Evolutionary conservation across 2,329 filamentous ascomycete species (phyloP), one percentile per base, ranked within the genome.

Genomic region (Pseudovirgaria hyperparasitica): DNA sequence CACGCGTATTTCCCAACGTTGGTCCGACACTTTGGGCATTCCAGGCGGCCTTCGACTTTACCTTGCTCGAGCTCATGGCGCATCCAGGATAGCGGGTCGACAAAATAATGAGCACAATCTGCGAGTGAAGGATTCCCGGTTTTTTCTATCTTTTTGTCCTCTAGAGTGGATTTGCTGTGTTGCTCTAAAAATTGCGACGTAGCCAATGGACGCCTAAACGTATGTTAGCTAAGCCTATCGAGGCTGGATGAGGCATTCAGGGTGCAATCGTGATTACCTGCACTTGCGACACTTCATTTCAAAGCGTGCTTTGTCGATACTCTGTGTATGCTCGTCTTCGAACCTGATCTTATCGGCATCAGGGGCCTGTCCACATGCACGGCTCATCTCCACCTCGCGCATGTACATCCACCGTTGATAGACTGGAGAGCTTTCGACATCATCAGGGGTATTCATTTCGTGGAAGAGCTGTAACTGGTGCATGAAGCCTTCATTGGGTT

Each of bases 51-150:
- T 33, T 86, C 82, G 14, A 96, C 65, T 34, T 76, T 72, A 16
- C 82, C 85, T 43, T 80, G 70, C 42, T 86, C 80, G n/a, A 98
- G 71, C 43, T 77, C 76, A 1, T 75, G 62, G 5, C 81, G 74
- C 90, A 98, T 98, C 90, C 90, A 98, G 9, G 82, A 82, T 18
- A 98, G 62, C 1, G 90, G 84, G 45, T 96, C 85, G 37, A 96
- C 57, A 54, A 94, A 96, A 50, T 86, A 72, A 53, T 96, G 87
- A 12, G 79, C 77, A 45, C 90, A 98, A 18, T 58, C 48, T 10
- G 46, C 38, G 20, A 48, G 37, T 13, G 40, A 19, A 13, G 28
- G 27, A 24, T 18, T 28, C 17, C 31, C 23, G 29, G 33, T 22
- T 23, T 26, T 30, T 17, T 34, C 28, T 11, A 28, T 30, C 16